phyloP scores from a whole-genome alignment of 208 protist species.

The Leishmania aethiopica region DNA sequence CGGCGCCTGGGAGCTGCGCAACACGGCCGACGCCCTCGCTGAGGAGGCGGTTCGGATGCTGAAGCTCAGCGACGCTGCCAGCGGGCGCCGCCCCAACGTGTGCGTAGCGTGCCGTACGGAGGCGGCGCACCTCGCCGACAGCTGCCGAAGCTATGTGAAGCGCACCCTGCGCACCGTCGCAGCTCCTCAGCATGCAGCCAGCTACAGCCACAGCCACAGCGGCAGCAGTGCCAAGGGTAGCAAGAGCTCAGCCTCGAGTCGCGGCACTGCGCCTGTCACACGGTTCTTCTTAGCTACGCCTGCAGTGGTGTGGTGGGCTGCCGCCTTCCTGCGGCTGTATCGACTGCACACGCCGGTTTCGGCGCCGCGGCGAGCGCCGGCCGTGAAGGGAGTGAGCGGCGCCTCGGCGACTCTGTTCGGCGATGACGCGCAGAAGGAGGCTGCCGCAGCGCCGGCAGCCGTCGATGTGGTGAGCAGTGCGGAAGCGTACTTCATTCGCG shows the following conservation, averaged over 20 bases:
- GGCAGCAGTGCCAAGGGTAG: not conserved
- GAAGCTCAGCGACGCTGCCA: slow-evolving; percentile 20
- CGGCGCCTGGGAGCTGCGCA: slow-evolving; percentile 26
- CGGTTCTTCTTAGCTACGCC: slow-evolving; percentile 52
- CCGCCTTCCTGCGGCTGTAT: slow-evolving; percentile 40
- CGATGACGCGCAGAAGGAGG: not conserved
- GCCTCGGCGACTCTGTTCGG: not conserved
- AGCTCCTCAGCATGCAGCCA: not conserved
- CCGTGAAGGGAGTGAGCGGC: not conserved
- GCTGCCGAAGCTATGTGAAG: slow-evolving; percentile 26
- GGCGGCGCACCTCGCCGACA: slow-evolving; percentile 12
- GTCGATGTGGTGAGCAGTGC: slow-evolving; percentile 35
- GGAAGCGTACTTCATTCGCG: slow-evolving; percentile 49
- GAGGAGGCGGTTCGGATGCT: slow-evolving; percentile 30
- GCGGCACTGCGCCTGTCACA: slow-evolving; percentile 1
- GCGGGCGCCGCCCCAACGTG: slow-evolving; percentile 22
- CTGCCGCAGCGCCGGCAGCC: not conserved
- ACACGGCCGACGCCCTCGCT: slow-evolving; percentile 31
- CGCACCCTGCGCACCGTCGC: slow-evolving; percentile 18
- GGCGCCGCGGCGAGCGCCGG: slow-evolving; percentile 2
- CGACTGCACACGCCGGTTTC: slow-evolving; percentile 17
- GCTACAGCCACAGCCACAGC: not conserved
- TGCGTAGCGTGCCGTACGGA: slow-evolving; percentile 33
- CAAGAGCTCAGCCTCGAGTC: not conserved
- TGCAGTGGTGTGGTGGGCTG: slow-evolving; percentile 46